Percentiles rank a stretch among this genome's conserved stretches.
Evolutionary conservation across 2,329 filamentous ascomycete genomes (phyloP).

Genomic region (Aspergillus quadricinctus): DNA sequence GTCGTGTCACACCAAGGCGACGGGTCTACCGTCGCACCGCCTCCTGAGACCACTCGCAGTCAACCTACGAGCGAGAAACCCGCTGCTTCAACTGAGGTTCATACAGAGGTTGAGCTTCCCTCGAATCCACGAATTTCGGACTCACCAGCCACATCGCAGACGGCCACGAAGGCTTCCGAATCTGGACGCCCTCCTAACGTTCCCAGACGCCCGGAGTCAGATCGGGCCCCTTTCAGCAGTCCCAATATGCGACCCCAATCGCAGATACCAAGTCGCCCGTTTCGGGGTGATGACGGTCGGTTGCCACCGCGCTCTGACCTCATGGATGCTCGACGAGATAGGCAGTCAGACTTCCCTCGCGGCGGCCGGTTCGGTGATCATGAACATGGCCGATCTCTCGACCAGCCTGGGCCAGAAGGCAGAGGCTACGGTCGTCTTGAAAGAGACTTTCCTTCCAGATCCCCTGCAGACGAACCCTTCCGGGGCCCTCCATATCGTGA

Average conservation of each 20-base stretch:
- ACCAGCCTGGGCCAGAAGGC: constrained; percentile 29
- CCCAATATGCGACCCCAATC: constrained; percentile 29
- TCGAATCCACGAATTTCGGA: constrained; percentile 13
- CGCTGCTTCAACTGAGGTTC: constrained; percentile 9
- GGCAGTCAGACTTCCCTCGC: constrained; percentile 35
- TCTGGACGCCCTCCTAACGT: constrained; percentile 26
- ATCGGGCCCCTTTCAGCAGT: constrained; percentile 24
- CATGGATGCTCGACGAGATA: constrained; percentile 37
- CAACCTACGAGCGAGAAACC: constrained; percentile 10
- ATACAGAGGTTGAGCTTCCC: constrained; percentile 7
- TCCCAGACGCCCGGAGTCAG: constrained; percentile 37
- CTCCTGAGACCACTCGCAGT: constrained; percentile 3
- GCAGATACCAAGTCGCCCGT: constrained; percentile 35
- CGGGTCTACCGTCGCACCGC: constrained; percentile 2
- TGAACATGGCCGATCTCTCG: constrained; percentile 34
- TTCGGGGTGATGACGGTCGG: constrained; percentile 33
- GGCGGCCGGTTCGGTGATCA: constrained; percentile 33
- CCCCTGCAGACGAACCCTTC: constrained; percentile 37
- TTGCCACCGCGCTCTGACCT: constrained; percentile 37
- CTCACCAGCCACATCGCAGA: constrained; percentile 20
- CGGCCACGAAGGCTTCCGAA: constrained; percentile 26
- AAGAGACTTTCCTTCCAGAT: constrained; percentile 31
- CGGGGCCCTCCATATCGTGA: constrained; percentile 35
- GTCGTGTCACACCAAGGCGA: constrained; percentile 9
- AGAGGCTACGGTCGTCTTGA: constrained; percentile 37